Evolutionary conservation across 768 basidiomycete genomes (phyloP).

Genomic region (Rhodotorula paludigena): DNA sequence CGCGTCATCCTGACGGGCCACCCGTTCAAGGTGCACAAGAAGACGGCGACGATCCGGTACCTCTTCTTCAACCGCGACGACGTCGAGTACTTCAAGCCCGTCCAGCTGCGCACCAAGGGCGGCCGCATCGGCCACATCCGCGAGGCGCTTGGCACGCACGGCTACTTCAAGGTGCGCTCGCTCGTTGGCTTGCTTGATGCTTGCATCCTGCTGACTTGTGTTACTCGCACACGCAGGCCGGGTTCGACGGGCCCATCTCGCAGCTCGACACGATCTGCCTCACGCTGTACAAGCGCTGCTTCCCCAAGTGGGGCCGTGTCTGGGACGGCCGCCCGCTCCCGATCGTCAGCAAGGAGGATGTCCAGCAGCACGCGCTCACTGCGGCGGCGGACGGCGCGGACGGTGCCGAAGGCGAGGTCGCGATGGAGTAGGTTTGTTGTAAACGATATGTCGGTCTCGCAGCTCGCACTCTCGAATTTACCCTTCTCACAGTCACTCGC

Average conservation of each 20-base stretch:
- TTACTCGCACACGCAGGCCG: conserved; percentile 12
- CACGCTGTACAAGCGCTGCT: conserved; percentile 90
- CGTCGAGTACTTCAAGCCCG: conserved; percentile 83
- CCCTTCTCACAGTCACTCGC: no score
- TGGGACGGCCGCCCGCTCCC: conserved; percentile 31
- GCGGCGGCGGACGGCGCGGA: not conserved
- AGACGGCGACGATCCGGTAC: conserved; percentile 93
- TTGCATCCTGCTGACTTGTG: not conserved
- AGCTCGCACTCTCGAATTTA: no score
- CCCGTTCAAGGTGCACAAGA: conserved; percentile 94
- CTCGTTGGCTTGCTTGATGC: not conserved
- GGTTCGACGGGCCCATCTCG: conserved; percentile 71
- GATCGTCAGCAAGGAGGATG: conserved; percentile 24
- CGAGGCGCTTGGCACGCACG: conserved; percentile 92
- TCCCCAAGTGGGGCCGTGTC: conserved; percentile 69
- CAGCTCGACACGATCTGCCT: conserved; percentile 98
- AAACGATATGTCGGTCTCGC: no score
- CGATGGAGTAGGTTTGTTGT: conserved; percentile 2
- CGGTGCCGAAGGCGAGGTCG: conserved; percentile 5
- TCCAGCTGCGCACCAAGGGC: conserved; percentile 86
- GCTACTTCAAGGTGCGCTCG: conserved; percentile 94
- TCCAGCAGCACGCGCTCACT: not conserved
- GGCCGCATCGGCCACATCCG: conserved; percentile 82
- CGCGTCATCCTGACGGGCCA: conserved; percentile 92
- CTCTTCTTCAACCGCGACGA: conserved; percentile 97